Evolutionary conservation across 306 rosid genomes (phyloP), one percentile per base, ranked within the genome.

Genomic region (Albizia julibrissin): DNA sequence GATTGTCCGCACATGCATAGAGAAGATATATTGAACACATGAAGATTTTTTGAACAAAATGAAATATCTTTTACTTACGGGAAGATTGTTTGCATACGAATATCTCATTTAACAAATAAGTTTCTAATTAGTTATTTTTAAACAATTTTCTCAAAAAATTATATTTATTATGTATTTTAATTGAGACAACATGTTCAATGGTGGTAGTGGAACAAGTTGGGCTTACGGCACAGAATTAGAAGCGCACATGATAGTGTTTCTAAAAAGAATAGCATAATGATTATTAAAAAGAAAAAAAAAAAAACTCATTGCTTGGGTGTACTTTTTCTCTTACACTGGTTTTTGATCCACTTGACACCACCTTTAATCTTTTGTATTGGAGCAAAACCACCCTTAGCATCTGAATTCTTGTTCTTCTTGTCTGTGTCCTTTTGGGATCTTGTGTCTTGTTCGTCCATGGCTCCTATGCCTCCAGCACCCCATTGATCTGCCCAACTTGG

Each of bases 401-500:
- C 82, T 19, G 72, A 87, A 81, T 91, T 95, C 91, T 90, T 94
- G 80, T 88, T 85, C 52, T 88, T 87, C 52, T 68, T 87, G 62
- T 26, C 47, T 76, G 29, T 74, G 70, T 83, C 84, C 42, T 86
- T 88, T 72, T 80, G 78, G 87, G 93, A 77, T 56, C 87, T 87
- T 54, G 82, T 80, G 83, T 80, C 86, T 21, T 84, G 88, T 71
- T 87, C 88, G 44, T 86, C 92, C 84, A 87, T 84, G 16, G 97
- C 93, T 5, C 97, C 97, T 13, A 90, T 82, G 15, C 94, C 94
- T 14, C 92, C 97, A 1, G 85, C 90, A 16, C 95, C 97, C 98
- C 99, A 93, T 83, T 90, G 94, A 85, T 90, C 97, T 16, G 98
- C 98, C 97, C 97, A 93, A 83, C 97, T 89, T 5, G 89, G 91